Evolutionary conservation across 495 filamentous ascomycete genomes (phyloP).

Genomic region (Podospora conica): DNA sequence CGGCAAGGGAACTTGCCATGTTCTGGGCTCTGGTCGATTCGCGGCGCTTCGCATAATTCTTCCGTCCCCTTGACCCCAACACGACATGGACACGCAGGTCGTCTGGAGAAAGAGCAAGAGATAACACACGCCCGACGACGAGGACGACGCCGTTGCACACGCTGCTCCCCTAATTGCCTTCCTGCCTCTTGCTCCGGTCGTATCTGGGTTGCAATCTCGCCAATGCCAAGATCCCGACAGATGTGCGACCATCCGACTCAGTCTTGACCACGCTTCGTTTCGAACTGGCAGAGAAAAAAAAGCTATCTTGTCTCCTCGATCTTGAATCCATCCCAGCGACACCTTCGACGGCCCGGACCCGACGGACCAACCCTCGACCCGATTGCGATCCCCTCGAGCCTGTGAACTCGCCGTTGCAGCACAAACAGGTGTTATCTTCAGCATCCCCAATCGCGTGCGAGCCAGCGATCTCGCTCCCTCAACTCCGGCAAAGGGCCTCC

Average conservation of each 20-base stretch:
- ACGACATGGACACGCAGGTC: not conserved
- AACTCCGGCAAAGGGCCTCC: not conserved
- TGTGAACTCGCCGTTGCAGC: not conserved
- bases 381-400: not conserved
- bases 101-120: not conserved
- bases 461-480: not conserved
- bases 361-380: not conserved
- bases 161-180: not conserved
- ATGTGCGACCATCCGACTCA: slow-evolving; percentile 12
- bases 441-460: not conserved
- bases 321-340: not conserved
- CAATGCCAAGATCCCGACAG: slow-evolving; percentile 13
- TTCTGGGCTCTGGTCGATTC: not conserved
- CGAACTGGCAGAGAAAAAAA: slow-evolving; percentile 6
- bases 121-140: not conserved
- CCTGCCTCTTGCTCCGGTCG: not conserved
- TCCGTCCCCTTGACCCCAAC: not conserved
- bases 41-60: not conserved
- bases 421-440: not conserved
- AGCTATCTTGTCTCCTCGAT: not conserved
- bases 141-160: slow-evolving; percentile 1
- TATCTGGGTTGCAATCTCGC: slow-evolving; percentile 9
- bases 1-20: not conserved
- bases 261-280: not conserved
- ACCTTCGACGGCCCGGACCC: not conserved